Base-by-base conservation (phyloP, 257 asterid genomes). In the Jacaranda mimosifolia region DNA sequence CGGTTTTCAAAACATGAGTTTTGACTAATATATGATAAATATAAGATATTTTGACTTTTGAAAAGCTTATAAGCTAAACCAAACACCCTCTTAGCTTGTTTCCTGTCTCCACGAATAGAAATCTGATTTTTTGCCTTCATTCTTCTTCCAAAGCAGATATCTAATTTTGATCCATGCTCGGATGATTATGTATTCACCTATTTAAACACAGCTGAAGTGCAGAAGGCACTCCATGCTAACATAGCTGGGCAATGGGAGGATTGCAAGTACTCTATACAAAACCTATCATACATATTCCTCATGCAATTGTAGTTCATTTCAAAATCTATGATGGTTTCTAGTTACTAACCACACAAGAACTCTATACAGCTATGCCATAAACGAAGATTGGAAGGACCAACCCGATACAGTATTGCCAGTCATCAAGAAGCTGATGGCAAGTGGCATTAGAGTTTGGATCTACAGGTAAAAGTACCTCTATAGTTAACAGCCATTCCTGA, bases 131-230 rank as follows among this genome's bases (percentile, higher is more conserved):
- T 42, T 42, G 9, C 4, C 46, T 42, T 42, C 9, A 42, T 42
- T 42, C 46, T 42, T 42, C 46, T 42, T 42, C 46, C 46, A 42
- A 42, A 42, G 57, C 69, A 83, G 90, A 69, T 58, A 19, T 66
- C 83, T 35, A 76, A 73, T 45, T 87, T 66, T 15, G 95, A 86
- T 86, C 92, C 89, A 17, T 89, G 94, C 83, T 70, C 87, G 0
- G 72, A 8, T 36, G 6, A 82, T 36, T 89, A 87, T n/a, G 77
- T 57, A 1, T 8, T 12, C 18, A 9, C 59, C 48, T 89, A 83
- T 76, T 73, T 85, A 12, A 87, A 86, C 79, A 72, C 26, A 13
- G 86, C 79, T 7, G 78, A 62, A 21, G 91, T 85, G 9, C 95
- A 90, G 66, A 80, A 78, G 62, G 83, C 87, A 0, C 78, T 87